Evolutionary conservation across 129 eudicot species (phyloP).

Genomic region (Flaveria trinervia): DNA sequence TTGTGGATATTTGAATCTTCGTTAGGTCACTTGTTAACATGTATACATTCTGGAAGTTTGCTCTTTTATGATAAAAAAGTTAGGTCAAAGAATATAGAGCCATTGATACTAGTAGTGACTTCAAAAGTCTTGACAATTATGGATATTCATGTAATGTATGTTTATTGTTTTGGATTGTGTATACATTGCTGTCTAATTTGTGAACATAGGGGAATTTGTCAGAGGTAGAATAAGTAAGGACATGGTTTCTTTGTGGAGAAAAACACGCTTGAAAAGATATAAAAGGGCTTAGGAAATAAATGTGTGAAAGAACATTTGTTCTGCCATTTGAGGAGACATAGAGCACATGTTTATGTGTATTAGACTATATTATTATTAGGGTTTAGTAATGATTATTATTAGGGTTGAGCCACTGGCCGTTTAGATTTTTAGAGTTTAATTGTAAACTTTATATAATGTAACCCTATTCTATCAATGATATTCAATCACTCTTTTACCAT

Average conservation of each 20-base stretch:
- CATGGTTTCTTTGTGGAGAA: neutral
- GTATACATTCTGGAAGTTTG: neutral
- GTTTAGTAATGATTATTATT: too few relatives aligned
- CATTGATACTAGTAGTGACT: neutral
- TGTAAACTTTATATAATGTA: too few relatives aligned
- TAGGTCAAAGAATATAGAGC: neutral
- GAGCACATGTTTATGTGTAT: neutral
- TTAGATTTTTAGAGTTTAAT: too few relatives aligned
- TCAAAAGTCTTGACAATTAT: neutral
- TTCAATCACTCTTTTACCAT: too few relatives aligned
- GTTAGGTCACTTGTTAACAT: too few relatives aligned
- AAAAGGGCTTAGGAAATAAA: neutral
- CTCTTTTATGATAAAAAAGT: neutral
- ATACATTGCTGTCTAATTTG: neutral
- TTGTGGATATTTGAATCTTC: neutral
- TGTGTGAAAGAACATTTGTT: neutral
- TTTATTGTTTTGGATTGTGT: constrained; percentile 13
- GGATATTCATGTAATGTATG: constrained; percentile 1
- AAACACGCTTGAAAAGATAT: neutral
- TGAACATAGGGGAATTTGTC: neutral
- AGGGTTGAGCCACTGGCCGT: too few relatives aligned
- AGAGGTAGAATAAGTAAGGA: constrained; percentile 11
- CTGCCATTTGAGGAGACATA: neutral
- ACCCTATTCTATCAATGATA: too few relatives aligned
- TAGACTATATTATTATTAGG: too few relatives aligned